phyloP scores from a whole-genome alignment of 805 yeast genomes.

The Gaillardinia entomophila region DNA sequence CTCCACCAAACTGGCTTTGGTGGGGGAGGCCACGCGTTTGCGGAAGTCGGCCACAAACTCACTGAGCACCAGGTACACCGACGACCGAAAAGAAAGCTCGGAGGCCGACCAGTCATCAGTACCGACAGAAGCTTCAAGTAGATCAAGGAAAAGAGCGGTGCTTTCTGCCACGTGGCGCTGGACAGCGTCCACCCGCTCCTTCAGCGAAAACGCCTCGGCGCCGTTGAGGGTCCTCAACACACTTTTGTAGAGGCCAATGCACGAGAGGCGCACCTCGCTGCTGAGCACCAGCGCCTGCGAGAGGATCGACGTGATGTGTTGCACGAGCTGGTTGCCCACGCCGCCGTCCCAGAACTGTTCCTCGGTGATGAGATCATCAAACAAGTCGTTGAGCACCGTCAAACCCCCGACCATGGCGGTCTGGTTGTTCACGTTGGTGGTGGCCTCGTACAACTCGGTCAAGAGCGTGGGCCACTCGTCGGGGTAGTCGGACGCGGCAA shows the following conservation, averaged over 20 bases:
- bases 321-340: conserved; percentile 50
- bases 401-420: conserved; percentile 47
- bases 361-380: conserved; percentile 81
- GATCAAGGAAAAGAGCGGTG: conserved; percentile 11
- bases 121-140: conserved; percentile 11
- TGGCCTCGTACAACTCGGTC: conserved; percentile 37
- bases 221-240: conserved; percentile 49
- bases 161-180: conserved; percentile 13
- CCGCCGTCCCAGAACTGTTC: conserved; percentile 80
- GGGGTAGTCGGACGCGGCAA: conserved; percentile 86
- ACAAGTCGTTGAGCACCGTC: conserved; percentile 63
- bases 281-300: conserved; percentile 14
- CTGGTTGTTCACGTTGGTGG: conserved; percentile 23
- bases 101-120: conserved; percentile 1
- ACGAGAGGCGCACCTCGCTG: conserved; percentile 40
- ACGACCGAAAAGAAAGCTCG: conserved; percentile 18
- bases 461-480: conserved; percentile 90
- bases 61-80: conserved; percentile 21
- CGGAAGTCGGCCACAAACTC: conserved; percentile 22
- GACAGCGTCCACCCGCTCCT: conserved; percentile 31
- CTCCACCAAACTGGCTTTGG: conserved; percentile 9
- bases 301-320: conserved; percentile 43
- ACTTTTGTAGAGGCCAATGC: conserved; percentile 47
- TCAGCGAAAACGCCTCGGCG: conserved; percentile 39
- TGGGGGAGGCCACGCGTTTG: conserved; percentile 13